Base-by-base conservation (phyloP, 768 basidiomycete genomes). In the Collybia sordida region DNA sequence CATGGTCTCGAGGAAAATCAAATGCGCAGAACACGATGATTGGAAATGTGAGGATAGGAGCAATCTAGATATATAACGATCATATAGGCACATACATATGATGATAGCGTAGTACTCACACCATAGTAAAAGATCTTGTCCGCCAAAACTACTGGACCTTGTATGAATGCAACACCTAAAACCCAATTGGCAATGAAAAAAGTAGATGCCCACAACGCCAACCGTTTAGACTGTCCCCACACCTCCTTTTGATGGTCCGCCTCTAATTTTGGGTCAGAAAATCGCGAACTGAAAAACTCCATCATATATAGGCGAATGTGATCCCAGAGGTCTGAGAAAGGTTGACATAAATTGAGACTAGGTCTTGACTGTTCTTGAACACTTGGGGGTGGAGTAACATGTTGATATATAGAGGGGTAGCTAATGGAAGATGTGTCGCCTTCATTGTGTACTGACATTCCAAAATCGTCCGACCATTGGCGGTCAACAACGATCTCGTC, bases 401-500 rank as follows among this genome's bases (percentile, higher is more conserved):
- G 45, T 14, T 31, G 31, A 14, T 31, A 31, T 12, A 7, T 14
- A 37, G 45, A 35, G 45, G 21, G 24, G 36, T 38, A 22, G 24
- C 24, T 38, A 23, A 47, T 47, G 15, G 45, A 47, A 5, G 11
- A 9, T 0, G 53, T 56, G 21, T 56, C 55, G 6, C 45, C 50
- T 17, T 55, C 59, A 35, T 53, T 52, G 46, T 69, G 58, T 34
- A 70, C 60, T 35, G 72, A 72, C 40, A 66, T 75, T 57, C 69
- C 69, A 49, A 66, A 66, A 52, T 74, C 72, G 38, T 75, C 71
- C 19, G 71, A 61, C 79, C 77, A 80, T 39, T 73, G 71, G 46
- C 79, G 72, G 55, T 85, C 82, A 17, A 84, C 82, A 42, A 85
- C 73, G 38, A 85, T 73, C 67, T 82, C 79, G 59, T 83, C 77